Percentiles rank a stretch among this genome's conserved stretches.
These are phyloP conservation scores for Fusarium begoniae DNA, from an alignment of 2,329 filamentous ascomycete species.

Conservation along the genomic window DNA sequence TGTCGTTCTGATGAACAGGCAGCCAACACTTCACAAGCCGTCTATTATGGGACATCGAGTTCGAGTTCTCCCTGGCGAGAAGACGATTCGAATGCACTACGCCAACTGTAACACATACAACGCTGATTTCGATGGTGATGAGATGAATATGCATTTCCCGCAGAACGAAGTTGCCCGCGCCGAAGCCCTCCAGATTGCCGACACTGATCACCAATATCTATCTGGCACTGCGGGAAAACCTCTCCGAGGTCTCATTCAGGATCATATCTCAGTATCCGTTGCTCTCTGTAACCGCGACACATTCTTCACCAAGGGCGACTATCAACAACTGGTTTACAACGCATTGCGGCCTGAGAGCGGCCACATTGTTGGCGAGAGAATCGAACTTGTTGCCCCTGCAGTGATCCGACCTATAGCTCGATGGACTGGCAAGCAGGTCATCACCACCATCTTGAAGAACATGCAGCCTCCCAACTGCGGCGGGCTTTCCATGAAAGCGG, in stretches of 20 bases:
- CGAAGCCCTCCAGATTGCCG: constrained; percentile 91
- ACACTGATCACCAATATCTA: constrained; percentile 97
- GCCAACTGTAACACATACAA: constrained; percentile 99
- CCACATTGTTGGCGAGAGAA: constrained; percentile 83
- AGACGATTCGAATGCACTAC: constrained; percentile 99
- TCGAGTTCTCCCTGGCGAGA: constrained; percentile 90
- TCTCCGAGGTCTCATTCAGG: constrained; percentile 94
- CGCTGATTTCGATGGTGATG: constrained; percentile 98
- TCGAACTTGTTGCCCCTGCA: constrained; percentile 82
- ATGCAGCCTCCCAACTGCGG: constrained; percentile 81
- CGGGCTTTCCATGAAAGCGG: constrained; percentile 81
- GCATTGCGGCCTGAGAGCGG: constrained; percentile 90
- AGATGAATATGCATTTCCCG: constrained; percentile 99
- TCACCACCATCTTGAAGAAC: constrained; percentile 92
- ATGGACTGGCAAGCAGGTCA: constrained; percentile 97
- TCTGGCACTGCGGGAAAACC: constrained; percentile 94
- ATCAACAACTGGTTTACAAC: constrained; percentile 92
- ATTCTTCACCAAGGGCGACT: constrained; percentile 87
- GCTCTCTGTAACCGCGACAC: constrained; percentile 90
- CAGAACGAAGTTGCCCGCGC: constrained; percentile 95
- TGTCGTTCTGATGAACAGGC: constrained; percentile 97
- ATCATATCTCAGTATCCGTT: constrained; percentile 95
- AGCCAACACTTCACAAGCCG: constrained; percentile 96
- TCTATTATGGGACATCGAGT: constrained; percentile 99
- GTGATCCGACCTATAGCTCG: constrained; percentile 81